Conservation (phyloP, 805 yeast species). For the Zygotorulaspora chibaensis region DNA sequence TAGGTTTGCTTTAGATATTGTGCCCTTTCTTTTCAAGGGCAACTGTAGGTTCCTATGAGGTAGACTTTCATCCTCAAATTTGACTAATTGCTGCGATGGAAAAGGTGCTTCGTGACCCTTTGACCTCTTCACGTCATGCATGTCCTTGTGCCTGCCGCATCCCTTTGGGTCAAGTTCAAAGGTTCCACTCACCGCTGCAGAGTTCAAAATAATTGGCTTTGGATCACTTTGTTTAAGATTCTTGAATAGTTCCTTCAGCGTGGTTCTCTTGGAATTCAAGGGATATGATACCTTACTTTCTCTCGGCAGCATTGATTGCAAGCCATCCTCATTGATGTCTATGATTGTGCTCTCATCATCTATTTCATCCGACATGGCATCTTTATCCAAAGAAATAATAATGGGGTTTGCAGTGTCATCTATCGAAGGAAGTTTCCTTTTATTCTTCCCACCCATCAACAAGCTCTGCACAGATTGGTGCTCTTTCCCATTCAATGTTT, state of each 20-base stretch:
- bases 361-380: not conserved
- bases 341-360: not conserved
- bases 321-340: not conserved
- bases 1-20: not conserved
- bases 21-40: not conserved
- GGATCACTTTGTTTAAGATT: constrained; percentile 12
- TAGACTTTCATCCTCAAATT: constrained; percentile 11
- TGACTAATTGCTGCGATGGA: constrained; percentile 16
- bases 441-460: constrained; percentile 14
- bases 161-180: not conserved
- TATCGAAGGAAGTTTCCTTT: not conserved
- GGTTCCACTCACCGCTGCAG: constrained; percentile 4
- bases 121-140: constrained; percentile 18
- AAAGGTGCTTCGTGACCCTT: constrained; percentile 19
- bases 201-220: constrained; percentile 2
- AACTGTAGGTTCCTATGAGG: not conserved
- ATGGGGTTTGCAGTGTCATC: constrained; percentile 2
- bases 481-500: constrained; percentile 4
- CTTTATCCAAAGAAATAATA: constrained; percentile 18
- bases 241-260: constrained; percentile 22
- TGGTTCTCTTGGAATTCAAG: constrained; percentile 21
- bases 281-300: constrained; percentile 13
- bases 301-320: not conserved
- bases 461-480: constrained; percentile 20
- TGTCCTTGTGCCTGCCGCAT: constrained; percentile 5